These are phyloP conservation scores for Lachancea nothofagi DNA, from an alignment of 805 yeast genomes.

Conservation along the genomic window DNA sequence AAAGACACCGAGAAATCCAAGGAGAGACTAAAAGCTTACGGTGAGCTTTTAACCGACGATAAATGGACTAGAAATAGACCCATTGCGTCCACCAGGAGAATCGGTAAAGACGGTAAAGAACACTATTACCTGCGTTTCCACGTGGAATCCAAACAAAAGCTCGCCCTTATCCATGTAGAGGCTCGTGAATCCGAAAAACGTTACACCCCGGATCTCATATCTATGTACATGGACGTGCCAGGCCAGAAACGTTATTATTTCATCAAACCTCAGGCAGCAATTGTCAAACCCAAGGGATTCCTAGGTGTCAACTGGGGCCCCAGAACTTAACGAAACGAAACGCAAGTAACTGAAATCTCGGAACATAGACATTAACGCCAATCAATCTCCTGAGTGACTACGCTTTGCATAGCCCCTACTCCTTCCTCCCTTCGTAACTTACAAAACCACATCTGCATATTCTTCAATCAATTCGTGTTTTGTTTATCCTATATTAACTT, in stretches of 20 bases:
- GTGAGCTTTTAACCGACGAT: constrained; percentile 59
- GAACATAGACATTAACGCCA: not conserved
- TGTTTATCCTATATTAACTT: constrained; percentile 7
- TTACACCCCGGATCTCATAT: constrained; percentile 62
- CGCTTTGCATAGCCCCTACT: too few relatives aligned
- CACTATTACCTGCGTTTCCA: constrained; percentile 81
- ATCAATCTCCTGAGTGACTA: too few relatives aligned
- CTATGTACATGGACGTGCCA: constrained; percentile 70
- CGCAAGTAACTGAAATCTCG: not conserved
- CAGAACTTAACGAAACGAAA: constrained; percentile 39
- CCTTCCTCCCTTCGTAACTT: not conserved
- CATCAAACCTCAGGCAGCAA: constrained; percentile 54
- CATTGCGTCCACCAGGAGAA: constrained; percentile 56
- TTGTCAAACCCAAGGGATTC: constrained; percentile 51
- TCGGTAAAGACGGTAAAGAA: constrained; percentile 72
- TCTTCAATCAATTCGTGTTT: not conserved
- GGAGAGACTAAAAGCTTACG: constrained; percentile 73
- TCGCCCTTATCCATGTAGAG: constrained; percentile 74
- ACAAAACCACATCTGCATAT: not conserved
- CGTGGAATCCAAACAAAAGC: constrained; percentile 62
- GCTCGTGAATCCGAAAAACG: constrained; percentile 60
- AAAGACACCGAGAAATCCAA: constrained; percentile 37
- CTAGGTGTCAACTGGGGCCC: constrained; percentile 88
- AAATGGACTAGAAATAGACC: constrained; percentile 90
- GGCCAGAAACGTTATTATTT: constrained; percentile 64